These are phyloP conservation scores for Pilasporangium apinafurcum DNA, from an alignment of 352 stramenopile genomes.

Conservation along the genomic window DNA sequence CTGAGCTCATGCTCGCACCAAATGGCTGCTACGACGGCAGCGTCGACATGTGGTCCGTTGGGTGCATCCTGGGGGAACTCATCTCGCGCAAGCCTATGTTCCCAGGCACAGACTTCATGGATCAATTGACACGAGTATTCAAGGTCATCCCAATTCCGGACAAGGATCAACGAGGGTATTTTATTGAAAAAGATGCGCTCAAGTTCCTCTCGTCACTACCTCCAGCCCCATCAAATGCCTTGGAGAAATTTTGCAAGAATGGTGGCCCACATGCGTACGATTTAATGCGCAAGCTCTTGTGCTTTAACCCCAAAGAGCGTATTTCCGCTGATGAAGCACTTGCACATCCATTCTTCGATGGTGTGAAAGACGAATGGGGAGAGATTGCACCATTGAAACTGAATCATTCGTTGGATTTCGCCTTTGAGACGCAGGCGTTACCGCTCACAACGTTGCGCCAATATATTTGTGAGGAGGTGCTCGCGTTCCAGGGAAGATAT, in stretches of 20 bases:
- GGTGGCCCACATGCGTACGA: slow-evolving; percentile 48
- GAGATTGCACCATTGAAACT: slow-evolving; percentile 55
- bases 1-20: slow-evolving; percentile 89
- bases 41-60: slow-evolving; percentile 84
- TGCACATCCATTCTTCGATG: slow-evolving; percentile 82
- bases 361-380: slow-evolving; percentile 87
- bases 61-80: slow-evolving; percentile 92
- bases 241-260: slow-evolving; percentile 52
- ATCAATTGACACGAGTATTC: slow-evolving; percentile 78
- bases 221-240: slow-evolving; percentile 32
- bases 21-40: slow-evolving; percentile 87
- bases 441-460: slow-evolving; percentile 59
- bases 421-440: slow-evolving; percentile 72
- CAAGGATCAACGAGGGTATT: slow-evolving; percentile 55
- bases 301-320: slow-evolving; percentile 89
- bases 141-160: slow-evolving; percentile 69
- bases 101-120: slow-evolving; percentile 79
- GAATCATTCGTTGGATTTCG: slow-evolving; percentile 74
- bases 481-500: slow-evolving; percentile 42
- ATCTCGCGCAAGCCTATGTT: slow-evolving; percentile 75
- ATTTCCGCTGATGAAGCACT: slow-evolving; percentile 89
- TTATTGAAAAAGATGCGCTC: slow-evolving; percentile 75
- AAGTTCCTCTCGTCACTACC: slow-evolving; percentile 80
- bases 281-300: slow-evolving; percentile 82
- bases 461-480: slow-evolving; percentile 80